Evolutionary conservation across 78 protist species (phyloP).

Genomic region (Dictyostelium discoideum): DNA sequence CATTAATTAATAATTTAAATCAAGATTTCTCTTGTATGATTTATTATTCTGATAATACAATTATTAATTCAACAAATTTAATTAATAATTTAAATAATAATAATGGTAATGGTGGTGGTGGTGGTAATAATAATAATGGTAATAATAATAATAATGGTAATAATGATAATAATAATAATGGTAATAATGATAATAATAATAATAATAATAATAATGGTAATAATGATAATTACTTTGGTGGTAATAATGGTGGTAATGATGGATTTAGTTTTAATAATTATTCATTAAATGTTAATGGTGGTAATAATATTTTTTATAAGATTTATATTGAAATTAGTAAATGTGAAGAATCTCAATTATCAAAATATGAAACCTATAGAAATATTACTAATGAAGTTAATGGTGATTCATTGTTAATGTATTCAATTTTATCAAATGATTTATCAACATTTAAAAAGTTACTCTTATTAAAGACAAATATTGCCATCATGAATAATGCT

Average conservation of each 20-base stretch:
- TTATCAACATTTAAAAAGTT: neutral
- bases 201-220: neutral
- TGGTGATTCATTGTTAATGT: slow-evolving; percentile 12
- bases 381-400: neutral
- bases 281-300: neutral
- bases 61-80: neutral
- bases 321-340: slow-evolving; percentile 5
- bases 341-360: neutral
- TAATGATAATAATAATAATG: neutral
- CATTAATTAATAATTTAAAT: slow-evolving; percentile 1
- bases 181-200: neutral
- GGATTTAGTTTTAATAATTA: slow-evolving; percentile 1
- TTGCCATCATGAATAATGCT: neutral
- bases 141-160: neutral
- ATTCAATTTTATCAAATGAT: slow-evolving; percentile 3
- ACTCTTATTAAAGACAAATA: neutral
- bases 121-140: neutral
- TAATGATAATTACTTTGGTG: neutral
- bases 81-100: neutral
- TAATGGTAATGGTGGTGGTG: neutral
- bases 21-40: neutral
- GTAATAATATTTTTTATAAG: neutral
- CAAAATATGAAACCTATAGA: slow-evolving; percentile 18
- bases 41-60: slow-evolving; percentile 2
- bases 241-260: neutral